Evolutionary conservation across 345 rosid species (phyloP), one percentile per base, ranked within the genome.

Genomic region (Bretschneidera sinensis): DNA sequence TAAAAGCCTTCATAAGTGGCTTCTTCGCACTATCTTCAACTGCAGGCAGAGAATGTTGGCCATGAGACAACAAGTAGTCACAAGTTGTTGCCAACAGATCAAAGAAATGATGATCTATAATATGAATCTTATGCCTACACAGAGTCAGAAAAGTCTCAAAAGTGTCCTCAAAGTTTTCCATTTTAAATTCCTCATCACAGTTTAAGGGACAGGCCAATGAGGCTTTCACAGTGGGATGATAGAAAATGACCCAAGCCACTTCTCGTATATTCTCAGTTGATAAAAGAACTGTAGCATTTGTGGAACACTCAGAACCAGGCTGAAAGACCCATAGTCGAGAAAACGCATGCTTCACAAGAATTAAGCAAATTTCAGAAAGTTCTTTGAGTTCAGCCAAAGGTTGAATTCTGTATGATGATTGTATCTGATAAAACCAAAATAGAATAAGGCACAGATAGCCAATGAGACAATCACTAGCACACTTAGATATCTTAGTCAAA

Each of bases 351-450:
- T 81, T 78, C 21, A 79, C 71, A 71, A 90, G 82, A 79, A 65
- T 56, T 67, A 68, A 66, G 73, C 96, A 88, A 54, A 85, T 71
- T 68, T 77, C 81, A 74, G 87, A 78, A 71, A 64, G 81, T 65
- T 73, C 79, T 60, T 66, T 60, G 48, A 76, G 83, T 75, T 72
- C 70, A 31, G 66, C 66, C 58, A 62, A 55, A 62, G 78, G 87
- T 64, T 76, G 68, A 57, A 56, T 67, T 71, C 55, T 66, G 71
- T 71, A 70, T 51, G 79, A 68, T 55, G 74, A 71, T 35, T 65
- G 87, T 60, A 88, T 76, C 65, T 75, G 91, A 70, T 72, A 59
- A 60, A 86, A 77, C 87, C 90, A 88, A 74, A 86, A 88, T 22
- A 94, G 73, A 56, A 86, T 67, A 60, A 83, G 83, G 43, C 71